A percentile compares a stretch with the other conserved stretches of the same genome.
These are phyloP conservation scores for Purpureocillium lavendulum DNA, from an alignment of 2,329 filamentous ascomycete species.

Conservation along the genomic window DNA sequence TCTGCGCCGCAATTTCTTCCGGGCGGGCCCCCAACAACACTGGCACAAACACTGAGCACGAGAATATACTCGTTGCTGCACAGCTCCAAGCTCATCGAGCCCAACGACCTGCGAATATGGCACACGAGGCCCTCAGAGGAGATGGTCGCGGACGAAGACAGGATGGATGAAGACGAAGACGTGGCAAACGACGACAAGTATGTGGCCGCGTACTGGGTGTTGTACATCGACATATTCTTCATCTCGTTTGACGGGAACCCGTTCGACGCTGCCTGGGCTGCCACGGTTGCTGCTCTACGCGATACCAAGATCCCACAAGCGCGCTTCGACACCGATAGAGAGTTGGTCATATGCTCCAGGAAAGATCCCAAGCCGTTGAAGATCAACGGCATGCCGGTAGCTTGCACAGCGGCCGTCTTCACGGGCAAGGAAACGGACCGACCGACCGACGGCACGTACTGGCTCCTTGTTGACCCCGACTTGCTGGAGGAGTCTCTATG, in stretches of 20 bases:
- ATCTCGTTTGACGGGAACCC: constrained; percentile 87
- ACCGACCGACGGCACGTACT: constrained; percentile 43
- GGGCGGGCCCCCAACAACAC: constrained; percentile 67
- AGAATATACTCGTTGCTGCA: constrained; percentile 71
- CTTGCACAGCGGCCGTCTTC: constrained; percentile 74
- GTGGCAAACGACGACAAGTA: constrained; percentile 25
- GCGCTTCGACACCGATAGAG: constrained; percentile 75
- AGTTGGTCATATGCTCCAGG: constrained; percentile 67
- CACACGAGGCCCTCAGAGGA: constrained; percentile 44
- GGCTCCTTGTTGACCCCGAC: constrained; percentile 85
- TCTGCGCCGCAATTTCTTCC: constrained; percentile 81
- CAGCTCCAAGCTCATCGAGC: constrained; percentile 56
- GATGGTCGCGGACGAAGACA: constrained; percentile 35
- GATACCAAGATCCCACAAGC: constrained; percentile 72
- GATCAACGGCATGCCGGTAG: constrained; percentile 61
- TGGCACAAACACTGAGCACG: constrained; percentile 80
- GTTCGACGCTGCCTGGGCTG: constrained; percentile 85
- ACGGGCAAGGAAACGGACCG: constrained; percentile 48
- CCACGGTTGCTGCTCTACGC: constrained; percentile 69
- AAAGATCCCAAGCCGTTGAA: constrained; percentile 46
- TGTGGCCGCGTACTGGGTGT: constrained; percentile 86
- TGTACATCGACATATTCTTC: constrained; percentile 94
- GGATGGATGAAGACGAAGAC: constrained; percentile 28
- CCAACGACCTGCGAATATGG: constrained; percentile 65
- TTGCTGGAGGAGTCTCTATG: constrained; percentile 81